Percentiles rank a stretch among this genome's conserved stretches.
Conservation (phyloP, 805 yeast genomes). For the Nakazawaea populi region DNA sequence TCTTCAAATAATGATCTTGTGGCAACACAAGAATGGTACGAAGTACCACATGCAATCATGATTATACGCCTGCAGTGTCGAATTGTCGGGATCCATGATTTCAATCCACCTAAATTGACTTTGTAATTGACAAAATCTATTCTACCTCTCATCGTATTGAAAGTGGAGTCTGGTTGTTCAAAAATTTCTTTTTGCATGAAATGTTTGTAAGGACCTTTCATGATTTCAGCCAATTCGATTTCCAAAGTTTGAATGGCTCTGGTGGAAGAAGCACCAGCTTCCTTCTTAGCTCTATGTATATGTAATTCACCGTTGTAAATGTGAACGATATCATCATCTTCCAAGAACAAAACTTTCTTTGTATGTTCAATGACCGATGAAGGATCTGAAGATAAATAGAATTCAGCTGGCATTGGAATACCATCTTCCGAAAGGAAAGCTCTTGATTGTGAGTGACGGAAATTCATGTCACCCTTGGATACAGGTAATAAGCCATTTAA, state of each 20-base stretch:
- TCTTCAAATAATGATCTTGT: slow-evolving; percentile 96
- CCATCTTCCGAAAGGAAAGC: slow-evolving; percentile 96
- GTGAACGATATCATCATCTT: slow-evolving; percentile 98
- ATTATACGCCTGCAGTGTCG: slow-evolving; percentile 92
- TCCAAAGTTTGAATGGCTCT: slow-evolving; percentile 96
- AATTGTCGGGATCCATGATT: slow-evolving; percentile 76
- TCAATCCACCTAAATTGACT: slow-evolving; percentile 86
- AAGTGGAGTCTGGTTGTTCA: slow-evolving; percentile 97
- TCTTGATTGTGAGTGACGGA: slow-evolving; percentile 90
- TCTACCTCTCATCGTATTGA: slow-evolving; percentile 99
- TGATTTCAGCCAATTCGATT: slow-evolving; percentile 93
- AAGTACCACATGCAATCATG: slow-evolving; percentile 99
- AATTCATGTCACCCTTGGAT: slow-evolving; percentile 44
- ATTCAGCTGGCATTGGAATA: slow-evolving; percentile 88
- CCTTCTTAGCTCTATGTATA: slow-evolving; percentile 91
- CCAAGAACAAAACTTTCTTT: slow-evolving; percentile 90
- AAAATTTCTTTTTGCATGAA: slow-evolving; percentile 98
- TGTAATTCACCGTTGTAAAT: slow-evolving; percentile 97
- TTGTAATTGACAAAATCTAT: slow-evolving; percentile 77
- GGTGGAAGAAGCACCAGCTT: slow-evolving; percentile 83
- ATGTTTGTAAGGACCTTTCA: slow-evolving; percentile 95
- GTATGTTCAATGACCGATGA: slow-evolving; percentile 96
- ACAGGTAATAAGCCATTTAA: slow-evolving; percentile 39
- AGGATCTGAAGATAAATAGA: slow-evolving; percentile 94
- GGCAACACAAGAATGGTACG: slow-evolving; percentile 97